phyloP scores from a whole-genome alignment of 192 early-diverging fungal species.

The Coemansia asiatica region DNA sequence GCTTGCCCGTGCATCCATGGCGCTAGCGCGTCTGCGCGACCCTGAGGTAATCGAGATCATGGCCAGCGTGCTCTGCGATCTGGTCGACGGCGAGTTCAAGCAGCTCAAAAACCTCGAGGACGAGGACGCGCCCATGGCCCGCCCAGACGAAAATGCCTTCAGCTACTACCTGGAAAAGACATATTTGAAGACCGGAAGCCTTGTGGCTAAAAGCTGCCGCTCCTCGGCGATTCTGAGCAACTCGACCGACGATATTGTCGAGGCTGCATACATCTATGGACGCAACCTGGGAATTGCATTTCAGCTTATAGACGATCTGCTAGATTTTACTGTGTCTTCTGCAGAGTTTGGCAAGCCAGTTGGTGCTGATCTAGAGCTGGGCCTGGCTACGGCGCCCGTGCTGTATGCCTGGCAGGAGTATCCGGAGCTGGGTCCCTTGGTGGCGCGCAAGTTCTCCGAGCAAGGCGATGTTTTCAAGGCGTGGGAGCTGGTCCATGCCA shows the following conservation, averaged over 20 bases:
- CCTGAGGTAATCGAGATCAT: conserved; percentile 91
- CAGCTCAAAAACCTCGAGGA: conserved; percentile 76
- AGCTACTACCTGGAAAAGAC: conserved; percentile 94
- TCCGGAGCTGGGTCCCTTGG: conserved; percentile 78
- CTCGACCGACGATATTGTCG: conserved; percentile 65
- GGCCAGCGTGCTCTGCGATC: conserved; percentile 86
- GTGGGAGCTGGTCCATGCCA: conserved; percentile 73
- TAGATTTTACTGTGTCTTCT: conserved; percentile 79
- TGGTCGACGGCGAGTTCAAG: conserved; percentile 98
- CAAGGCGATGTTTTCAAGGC: conserved; percentile 78
- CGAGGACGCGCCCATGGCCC: conserved; percentile 44
- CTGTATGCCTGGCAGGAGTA: conserved; percentile 89
- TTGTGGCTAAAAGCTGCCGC: conserved; percentile 91
- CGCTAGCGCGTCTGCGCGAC: conserved; percentile 84
- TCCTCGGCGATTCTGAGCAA: conserved; percentile 85
- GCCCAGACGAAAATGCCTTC: conserved; percentile 59
- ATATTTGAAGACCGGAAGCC: conserved; percentile 91
- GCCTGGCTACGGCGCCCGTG: conserved; percentile 91
- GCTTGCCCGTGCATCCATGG: conserved; percentile 88
- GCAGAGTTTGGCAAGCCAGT: conserved; percentile 87
- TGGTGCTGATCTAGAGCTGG: conserved; percentile 84
- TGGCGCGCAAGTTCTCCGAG: conserved; percentile 81
- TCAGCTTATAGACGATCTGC: conserved; percentile 90
- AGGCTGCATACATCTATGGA: conserved; percentile 86
- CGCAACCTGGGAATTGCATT: conserved; percentile 91